phyloP scores from a whole-genome alignment of 768 basidiomycete species.

The Suillus brevipes region DNA sequence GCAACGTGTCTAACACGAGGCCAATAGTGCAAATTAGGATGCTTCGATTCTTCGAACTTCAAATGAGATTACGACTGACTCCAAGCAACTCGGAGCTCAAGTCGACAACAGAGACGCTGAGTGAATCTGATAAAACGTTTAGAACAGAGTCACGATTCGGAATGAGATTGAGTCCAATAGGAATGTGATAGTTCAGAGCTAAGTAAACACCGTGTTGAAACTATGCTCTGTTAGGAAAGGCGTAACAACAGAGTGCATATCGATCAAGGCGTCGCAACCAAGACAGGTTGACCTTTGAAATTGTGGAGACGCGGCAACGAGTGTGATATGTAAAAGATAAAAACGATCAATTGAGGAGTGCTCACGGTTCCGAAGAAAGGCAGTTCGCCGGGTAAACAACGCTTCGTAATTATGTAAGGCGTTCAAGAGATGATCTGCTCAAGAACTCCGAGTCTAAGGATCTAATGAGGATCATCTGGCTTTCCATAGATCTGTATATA shows the following conservation, averaged over 20 bases:
- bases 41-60: neutral
- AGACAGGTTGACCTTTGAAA: neutral
- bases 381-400: too few relatives aligned
- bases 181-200: neutral
- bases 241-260: neutral
- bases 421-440: too few relatives aligned
- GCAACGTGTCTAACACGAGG: slow-evolving; percentile 4
- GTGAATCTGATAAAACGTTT: neutral
- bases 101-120: neutral
- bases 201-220: neutral
- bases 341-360: neutral
- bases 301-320: neutral
- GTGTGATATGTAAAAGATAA: slow-evolving; percentile 1
- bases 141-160: neutral
- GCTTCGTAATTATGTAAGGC: too few relatives aligned
- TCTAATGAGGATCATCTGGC: too few relatives aligned
- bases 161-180: neutral
- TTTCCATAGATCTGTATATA: too few relatives aligned
- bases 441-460: too few relatives aligned
- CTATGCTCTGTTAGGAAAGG: neutral
- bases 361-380: neutral
- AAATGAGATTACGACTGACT: neutral
- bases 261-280: neutral
- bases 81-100: neutral
- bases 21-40: neutral